These are phyloP conservation scores for Xylaria telfairii DNA, from an alignment of 495 filamentous ascomycete species.

Conservation along the genomic window DNA sequence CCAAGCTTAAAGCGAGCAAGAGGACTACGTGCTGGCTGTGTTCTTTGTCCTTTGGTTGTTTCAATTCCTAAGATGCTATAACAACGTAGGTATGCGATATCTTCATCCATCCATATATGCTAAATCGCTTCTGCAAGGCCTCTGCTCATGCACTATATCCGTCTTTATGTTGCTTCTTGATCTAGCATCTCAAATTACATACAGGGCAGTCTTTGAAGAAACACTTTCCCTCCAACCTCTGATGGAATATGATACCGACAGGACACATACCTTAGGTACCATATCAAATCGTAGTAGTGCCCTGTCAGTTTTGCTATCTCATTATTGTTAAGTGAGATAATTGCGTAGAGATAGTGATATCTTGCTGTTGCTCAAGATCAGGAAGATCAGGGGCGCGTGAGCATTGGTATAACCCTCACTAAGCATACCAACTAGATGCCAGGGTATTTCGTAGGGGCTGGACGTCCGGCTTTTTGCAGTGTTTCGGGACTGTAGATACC, in stretches of 20 bases:
- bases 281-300: not conserved
- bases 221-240: too few relatives aligned
- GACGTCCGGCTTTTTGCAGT: not conserved
- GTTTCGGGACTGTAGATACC: not conserved
- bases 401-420: not conserved
- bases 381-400: not conserved
- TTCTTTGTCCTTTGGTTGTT: not conserved
- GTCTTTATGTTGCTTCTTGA: not conserved
- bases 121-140: not conserved
- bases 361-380: not conserved
- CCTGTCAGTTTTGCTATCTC: not conserved
- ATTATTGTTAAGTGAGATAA: not conserved
- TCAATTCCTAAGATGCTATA: not conserved
- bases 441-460: not conserved
- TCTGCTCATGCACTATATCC: not conserved
- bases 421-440: not conserved
- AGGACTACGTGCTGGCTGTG: not conserved
- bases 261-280: not conserved
- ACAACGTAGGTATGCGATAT: not conserved
- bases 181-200: not conserved
- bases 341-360: too few relatives aligned
- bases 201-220: not conserved
- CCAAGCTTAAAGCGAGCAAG: not conserved
- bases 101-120: not conserved
- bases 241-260: too few relatives aligned